Base-by-base conservation (phyloP, 169 alveolate genomes). In the Cryptosporidium sp. region DNA sequence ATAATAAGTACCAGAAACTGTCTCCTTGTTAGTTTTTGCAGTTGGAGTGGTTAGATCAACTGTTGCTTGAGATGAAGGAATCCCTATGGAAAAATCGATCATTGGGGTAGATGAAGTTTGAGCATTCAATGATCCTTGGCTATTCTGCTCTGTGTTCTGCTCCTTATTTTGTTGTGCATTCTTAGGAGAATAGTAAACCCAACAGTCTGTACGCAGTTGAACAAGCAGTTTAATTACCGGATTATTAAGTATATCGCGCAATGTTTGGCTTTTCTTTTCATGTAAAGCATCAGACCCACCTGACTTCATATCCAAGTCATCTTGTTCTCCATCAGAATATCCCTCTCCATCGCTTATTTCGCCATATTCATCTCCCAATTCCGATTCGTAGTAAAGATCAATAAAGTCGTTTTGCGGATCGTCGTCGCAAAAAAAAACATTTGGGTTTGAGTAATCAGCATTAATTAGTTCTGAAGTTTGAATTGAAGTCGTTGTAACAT, bases 391-490 rank as follows among this genome's bases (percentile, higher is more conserved):
- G 35, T 80, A 80, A 60, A 62, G 56, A 62, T 80, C 80, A n/a
- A 60, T 29, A 8, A 21, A 48, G 67, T 80, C 89, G 39, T 67
- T 67, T 65, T 62, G 45, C 39, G 89, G 89, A n/a, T 80, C 56
- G 31, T 80, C 45, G 14, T 80, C 89, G 31, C 89, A 80, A 8
- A 2, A 62, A 80, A 80, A 80, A 10, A 39, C 89, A 44, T n/a
- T 80, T 23, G 89, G 89, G 37, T 80, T 35, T n/a, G 53, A 45
- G 35, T 80, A 80, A 5, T 80, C 89, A 6, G 69, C 89, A 62
- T 80, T 39, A 26, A 80, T 80, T 48, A 80, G 44, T 45, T 80
- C 89, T 21, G 89, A 80, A 18, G 89, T 80, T 62, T 65, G 89
- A 62, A 65, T 14, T 48, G 89, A 80, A 42, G 45, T 80, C 29